Percentiles rank a stretch among this genome's conserved stretches.
These are phyloP conservation scores for Solanum chilense DNA, from an alignment of 257 asterid genomes.

Conservation along the genomic window DNA sequence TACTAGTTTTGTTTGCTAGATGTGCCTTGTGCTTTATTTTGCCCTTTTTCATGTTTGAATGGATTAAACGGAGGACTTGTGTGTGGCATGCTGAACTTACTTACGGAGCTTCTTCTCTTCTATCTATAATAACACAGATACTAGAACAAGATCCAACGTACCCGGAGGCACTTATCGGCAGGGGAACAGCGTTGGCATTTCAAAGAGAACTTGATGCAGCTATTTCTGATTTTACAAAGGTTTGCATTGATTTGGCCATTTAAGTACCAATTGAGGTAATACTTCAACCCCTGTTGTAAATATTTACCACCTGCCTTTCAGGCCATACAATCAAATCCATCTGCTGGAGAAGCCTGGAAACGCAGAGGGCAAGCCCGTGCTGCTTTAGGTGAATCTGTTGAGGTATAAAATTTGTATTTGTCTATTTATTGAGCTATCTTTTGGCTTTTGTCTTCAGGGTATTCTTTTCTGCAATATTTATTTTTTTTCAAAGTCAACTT, in stretches of 20 bases:
- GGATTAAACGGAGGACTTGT: slow-evolving; percentile 5
- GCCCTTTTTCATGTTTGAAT: neutral
- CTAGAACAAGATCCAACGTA: slow-evolving; percentile 82
- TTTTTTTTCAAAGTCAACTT: neutral
- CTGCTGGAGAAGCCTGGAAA: slow-evolving; percentile 98
- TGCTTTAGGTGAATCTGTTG: slow-evolving; percentile 91
- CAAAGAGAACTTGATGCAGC: slow-evolving; percentile 93
- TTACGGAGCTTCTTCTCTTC: slow-evolving; percentile 1
- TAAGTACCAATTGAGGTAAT: neutral
- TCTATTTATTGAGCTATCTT: slow-evolving; percentile 1
- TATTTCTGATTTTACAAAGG: slow-evolving; percentile 91
- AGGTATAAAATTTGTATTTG: slow-evolving; percentile 29
- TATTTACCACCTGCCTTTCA: slow-evolving; percentile 1
- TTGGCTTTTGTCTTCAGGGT: neutral
- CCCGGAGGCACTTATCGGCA: slow-evolving; percentile 93
- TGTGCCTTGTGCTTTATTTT: neutral
- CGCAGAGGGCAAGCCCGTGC: slow-evolving; percentile 99
- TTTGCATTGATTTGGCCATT: slow-evolving; percentile 13
- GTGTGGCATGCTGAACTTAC: slow-evolving; percentile 1
- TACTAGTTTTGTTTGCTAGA: neutral
- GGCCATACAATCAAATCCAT: slow-evolving; percentile 91
- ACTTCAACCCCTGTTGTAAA: neutral
- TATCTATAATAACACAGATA: slow-evolving; percentile 36
- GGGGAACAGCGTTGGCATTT: slow-evolving; percentile 99
- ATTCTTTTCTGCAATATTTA: neutral